A percentile compares a stretch with the other conserved stretches of the same genome.
phyloP scores from a whole-genome alignment of 2,329 filamentous ascomycete species.

The Colletotrichum plurivorum region DNA sequence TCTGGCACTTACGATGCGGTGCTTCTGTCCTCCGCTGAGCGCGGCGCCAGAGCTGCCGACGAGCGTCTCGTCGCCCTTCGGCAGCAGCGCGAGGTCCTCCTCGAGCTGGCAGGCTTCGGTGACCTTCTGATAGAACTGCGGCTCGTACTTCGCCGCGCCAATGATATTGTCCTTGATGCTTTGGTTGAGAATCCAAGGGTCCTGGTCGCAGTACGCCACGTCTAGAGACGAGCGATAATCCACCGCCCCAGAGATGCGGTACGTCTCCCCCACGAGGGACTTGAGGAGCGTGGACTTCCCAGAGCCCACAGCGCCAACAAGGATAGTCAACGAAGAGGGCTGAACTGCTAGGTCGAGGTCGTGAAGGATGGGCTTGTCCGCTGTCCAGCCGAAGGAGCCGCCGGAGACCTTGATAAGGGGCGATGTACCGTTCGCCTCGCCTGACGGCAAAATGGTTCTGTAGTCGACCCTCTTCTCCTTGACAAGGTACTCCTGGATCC shows the following conservation, averaged over 20 bases:
- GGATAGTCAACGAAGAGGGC: not conserved
- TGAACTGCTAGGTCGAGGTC: constrained; percentile 9
- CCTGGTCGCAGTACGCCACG: constrained; percentile 47
- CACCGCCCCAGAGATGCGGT: constrained; percentile 30
- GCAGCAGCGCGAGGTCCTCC: constrained; percentile 1
- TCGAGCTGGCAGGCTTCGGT: constrained; percentile 22
- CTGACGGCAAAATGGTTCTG: not conserved
- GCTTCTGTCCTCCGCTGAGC: constrained; percentile 31
- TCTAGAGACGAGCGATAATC: constrained; percentile 32
- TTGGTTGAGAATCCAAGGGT: constrained; percentile 47
- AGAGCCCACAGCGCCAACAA: constrained; percentile 45
- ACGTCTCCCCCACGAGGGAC: constrained; percentile 48
- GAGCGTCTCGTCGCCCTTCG: not conserved
- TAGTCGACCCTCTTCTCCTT: constrained; percentile 32
- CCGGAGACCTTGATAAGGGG: not conserved
- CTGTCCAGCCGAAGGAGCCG: constrained; percentile 12
- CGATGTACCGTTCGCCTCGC: not conserved
- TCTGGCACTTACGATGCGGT: constrained; percentile 15
- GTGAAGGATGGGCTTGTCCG: not conserved
- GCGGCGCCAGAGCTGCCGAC: constrained; percentile 24
- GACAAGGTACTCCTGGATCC: constrained; percentile 45
- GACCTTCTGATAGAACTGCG: constrained; percentile 49
- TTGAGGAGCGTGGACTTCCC: constrained; percentile 54
- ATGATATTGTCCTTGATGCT: constrained; percentile 44
- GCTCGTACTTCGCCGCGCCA: constrained; percentile 38